Evolutionary conservation across 1,284 basidiomycete genomes (phyloP).

Genomic region (Boletus semigastroideus): DNA sequence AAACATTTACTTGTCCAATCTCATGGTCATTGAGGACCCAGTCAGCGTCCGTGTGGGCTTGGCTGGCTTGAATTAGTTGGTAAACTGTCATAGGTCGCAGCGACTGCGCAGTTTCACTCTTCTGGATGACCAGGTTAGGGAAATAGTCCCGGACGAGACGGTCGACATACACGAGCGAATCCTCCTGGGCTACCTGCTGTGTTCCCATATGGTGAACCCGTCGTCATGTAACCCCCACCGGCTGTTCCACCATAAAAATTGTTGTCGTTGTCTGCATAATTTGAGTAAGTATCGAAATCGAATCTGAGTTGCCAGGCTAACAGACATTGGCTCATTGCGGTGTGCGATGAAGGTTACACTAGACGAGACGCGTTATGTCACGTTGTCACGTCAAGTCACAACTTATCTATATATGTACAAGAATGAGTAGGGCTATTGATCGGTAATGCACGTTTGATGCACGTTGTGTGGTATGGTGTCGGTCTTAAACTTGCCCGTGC

Average conservation of each 20-base stretch:
- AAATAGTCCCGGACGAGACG: slow-evolving; percentile 1
- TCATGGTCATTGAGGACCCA: slow-evolving; percentile 84
- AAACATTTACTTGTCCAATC: slow-evolving; percentile 68
- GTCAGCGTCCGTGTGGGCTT: slow-evolving; percentile 86
- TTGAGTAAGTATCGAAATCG: slow-evolving; percentile 2
- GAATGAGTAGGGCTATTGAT: slow-evolving; percentile 30
- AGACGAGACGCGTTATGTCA: slow-evolving; percentile 29
- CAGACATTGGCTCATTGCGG: slow-evolving; percentile 47
- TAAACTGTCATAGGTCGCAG: slow-evolving; percentile 85
- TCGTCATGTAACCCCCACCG: slow-evolving; percentile 41
- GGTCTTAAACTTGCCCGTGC: slow-evolving; percentile 36
- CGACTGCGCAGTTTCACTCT: slow-evolving; percentile 57
- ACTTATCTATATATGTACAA: slow-evolving; percentile 26
- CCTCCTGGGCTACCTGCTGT: slow-evolving; percentile 47
- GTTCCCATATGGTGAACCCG: slow-evolving; percentile 45
- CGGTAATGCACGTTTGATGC: slow-evolving; percentile 12
- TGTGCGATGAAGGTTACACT: too few species aligned
- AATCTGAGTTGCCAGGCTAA: neutral
- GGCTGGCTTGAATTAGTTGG: slow-evolving; percentile 76
- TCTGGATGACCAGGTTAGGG: slow-evolving; percentile 27
- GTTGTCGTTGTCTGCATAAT: slow-evolving; percentile 29
- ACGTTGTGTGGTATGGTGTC: slow-evolving; percentile 2
- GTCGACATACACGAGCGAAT: slow-evolving; percentile 35
- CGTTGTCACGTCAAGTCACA: slow-evolving; percentile 18
- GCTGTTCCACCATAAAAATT: slow-evolving; percentile 39